Evolutionary conservation across 768 basidiomycete genomes (phyloP), one percentile per base, ranked within the genome.

Genomic region (Leccinum uliginosum): DNA sequence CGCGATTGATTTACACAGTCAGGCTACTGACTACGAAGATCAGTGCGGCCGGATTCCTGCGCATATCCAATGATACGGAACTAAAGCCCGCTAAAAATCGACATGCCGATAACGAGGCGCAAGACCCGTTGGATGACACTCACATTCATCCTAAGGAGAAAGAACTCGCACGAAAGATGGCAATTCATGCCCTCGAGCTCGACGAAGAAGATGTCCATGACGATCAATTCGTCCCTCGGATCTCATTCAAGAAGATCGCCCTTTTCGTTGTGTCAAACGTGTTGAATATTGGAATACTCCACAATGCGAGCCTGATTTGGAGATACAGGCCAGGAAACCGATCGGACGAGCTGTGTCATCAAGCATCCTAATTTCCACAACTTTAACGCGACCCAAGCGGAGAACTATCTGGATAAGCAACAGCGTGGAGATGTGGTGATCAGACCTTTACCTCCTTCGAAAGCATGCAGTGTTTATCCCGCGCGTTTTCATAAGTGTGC

Each of bases 341-440:
- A 91, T 63, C 80, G 83, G 59, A 82, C 85, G 34, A 83, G 92
- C 58, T 80, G 96, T 23, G 85, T 96, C 53, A 91, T 99, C 76
- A 93, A 98, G 70, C 97, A 99, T 71, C 97, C 96, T 3, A 94
- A 96, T 72, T 99, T 98, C 83, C 91, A 95, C 69, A 93, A 97
- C 67, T 86, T 96, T 79, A 95, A 92, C 62, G 85, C 91, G 7
- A 76, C 80, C 12, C 89, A 97, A 62, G 94, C 97, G 2, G 97
- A 98, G 73, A 80, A 85, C 35, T 90, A 88, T 68, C 77, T 99
- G 58, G 89, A 92, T 62, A 86, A 86, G 62, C 91, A 93, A 69
- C 93, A 94, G 64, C 84, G 92, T n/a, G 97, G 97, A 10, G 97
- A 98, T 71, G 95, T 96, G 40, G 91, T 98, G 44, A 93, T 99